Evolutionary conservation across 129 eudicot genomes (phyloP).

Genomic region (Tanacetum coccineum): DNA sequence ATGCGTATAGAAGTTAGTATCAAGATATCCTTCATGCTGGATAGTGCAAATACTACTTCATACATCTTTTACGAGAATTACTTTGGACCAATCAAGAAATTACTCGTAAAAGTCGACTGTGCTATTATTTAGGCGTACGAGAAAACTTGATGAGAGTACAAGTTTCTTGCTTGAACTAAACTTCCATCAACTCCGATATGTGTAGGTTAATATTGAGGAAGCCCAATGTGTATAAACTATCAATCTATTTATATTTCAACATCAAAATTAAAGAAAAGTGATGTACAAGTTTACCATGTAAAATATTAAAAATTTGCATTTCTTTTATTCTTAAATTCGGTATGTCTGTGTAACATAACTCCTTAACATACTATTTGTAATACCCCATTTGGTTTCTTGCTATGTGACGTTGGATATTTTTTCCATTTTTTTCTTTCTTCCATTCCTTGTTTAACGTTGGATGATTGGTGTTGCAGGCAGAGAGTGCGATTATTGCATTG

Average conservation of each 20-base stretch:
- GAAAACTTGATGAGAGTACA: not conserved
- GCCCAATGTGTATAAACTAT: not conserved
- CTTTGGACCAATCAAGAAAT: not conserved
- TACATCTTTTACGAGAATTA: not conserved
- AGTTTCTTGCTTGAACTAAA: not conserved
- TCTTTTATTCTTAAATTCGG: not conserved
- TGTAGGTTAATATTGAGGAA: not conserved
- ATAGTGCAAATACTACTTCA: not conserved
- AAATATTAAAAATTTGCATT: not conserved
- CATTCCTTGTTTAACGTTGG: no score
- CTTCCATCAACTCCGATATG: not conserved
- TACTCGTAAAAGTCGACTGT: not conserved
- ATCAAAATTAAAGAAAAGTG: not conserved
- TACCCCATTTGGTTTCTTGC: no score
- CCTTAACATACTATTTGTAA: no score
- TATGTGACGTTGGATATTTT: not conserved
- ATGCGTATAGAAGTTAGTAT: no score
- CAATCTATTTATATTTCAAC: not conserved
- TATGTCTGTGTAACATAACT: not conserved
- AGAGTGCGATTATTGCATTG: slow-evolving; percentile 86
- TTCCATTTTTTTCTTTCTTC: not conserved
- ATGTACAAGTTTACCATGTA: not conserved
- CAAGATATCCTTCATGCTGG: not conserved
- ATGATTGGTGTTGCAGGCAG: slow-evolving; percentile 48
- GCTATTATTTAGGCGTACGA: not conserved